Conservation (phyloP, 495 filamentous ascomycete genomes). For the Hypoxylon trugodes region DNA sequence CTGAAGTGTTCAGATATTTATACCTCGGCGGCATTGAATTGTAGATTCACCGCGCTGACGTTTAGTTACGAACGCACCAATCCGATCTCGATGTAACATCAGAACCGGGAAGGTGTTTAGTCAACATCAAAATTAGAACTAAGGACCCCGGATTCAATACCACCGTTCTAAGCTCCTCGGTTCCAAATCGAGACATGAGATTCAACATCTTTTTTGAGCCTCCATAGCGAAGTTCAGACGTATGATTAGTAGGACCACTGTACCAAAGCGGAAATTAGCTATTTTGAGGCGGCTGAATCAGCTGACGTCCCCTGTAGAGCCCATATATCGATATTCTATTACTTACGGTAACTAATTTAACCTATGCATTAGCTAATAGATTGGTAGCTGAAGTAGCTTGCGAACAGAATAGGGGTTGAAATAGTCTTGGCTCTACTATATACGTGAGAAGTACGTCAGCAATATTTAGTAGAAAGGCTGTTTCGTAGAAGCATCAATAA, state of each 20-base stretch:
- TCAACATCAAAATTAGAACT: background rate
- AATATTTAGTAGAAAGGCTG: too few relatives aligned
- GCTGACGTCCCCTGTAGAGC: too few relatives aligned
- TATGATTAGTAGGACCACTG: background rate
- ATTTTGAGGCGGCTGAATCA: background rate
- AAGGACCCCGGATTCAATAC: background rate
- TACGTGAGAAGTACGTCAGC: constrained; percentile 3
- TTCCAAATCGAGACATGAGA: background rate
- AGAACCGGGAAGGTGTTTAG: constrained; percentile 1
- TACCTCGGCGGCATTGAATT: background rate
- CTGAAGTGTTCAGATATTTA: background rate
- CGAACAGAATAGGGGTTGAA: too few relatives aligned
- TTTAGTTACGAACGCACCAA: constrained; percentile 23
- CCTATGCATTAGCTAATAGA: too few relatives aligned
- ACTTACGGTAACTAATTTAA: too few relatives aligned
- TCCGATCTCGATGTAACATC: background rate
- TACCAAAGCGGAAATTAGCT: background rate
- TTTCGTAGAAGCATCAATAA: too few relatives aligned
- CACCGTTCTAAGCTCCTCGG: background rate
- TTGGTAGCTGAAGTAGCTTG: too few relatives aligned
- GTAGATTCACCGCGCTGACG: background rate
- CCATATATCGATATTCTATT: too few relatives aligned
- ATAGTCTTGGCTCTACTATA: too few relatives aligned
- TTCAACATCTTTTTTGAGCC: too few relatives aligned
- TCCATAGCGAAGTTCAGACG: background rate